Conservation (phyloP, 2,329 filamentous ascomycete genomes). For the Alternaria brassicae region DNA sequence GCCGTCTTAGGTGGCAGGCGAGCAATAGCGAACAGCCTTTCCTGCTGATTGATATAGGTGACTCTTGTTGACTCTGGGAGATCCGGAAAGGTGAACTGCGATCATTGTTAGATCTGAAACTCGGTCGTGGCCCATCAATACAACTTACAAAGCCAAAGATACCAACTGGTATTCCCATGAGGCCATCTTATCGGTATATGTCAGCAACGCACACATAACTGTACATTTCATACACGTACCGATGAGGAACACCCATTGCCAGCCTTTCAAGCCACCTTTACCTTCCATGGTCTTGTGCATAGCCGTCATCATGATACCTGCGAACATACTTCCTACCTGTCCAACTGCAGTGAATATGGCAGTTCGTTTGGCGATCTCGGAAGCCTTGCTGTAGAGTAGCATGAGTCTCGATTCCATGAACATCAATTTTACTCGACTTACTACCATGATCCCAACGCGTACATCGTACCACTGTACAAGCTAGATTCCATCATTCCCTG, state of each 20-base stretch:
- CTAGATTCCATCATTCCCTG: constrained; percentile 32
- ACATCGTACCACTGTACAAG: constrained; percentile 32
- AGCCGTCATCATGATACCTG: constrained; percentile 37
- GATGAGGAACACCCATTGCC: constrained; percentile 39
- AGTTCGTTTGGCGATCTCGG: constrained; percentile 34
- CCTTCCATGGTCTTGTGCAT: constrained; percentile 35
- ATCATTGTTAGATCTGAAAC: background rate
- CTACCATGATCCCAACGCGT: constrained; percentile 38
- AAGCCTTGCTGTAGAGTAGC: constrained; percentile 22
- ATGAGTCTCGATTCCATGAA: background rate
- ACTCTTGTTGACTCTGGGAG: constrained; percentile 26
- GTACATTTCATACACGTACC: constrained; percentile 10
- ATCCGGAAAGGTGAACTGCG: constrained; percentile 31
- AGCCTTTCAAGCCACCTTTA: constrained; percentile 24
- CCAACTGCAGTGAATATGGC: constrained; percentile 36
- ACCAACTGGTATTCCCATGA: constrained; percentile 34
- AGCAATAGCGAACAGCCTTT: constrained; percentile 26
- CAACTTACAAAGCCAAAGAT: constrained; percentile 29
- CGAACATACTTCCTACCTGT: constrained; percentile 36
- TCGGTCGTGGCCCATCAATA: background rate
- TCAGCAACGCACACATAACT: background rate
- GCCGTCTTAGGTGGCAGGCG: constrained; percentile 31
- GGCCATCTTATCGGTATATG: constrained; percentile 18
- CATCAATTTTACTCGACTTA: constrained; percentile 17
- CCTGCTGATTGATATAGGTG: constrained; percentile 22